Percentiles rank a stretch among this genome's conserved stretches.
phyloP scores from a whole-genome alignment of 2,329 filamentous ascomycete genomes.

The Bretziella fagacearum region DNA sequence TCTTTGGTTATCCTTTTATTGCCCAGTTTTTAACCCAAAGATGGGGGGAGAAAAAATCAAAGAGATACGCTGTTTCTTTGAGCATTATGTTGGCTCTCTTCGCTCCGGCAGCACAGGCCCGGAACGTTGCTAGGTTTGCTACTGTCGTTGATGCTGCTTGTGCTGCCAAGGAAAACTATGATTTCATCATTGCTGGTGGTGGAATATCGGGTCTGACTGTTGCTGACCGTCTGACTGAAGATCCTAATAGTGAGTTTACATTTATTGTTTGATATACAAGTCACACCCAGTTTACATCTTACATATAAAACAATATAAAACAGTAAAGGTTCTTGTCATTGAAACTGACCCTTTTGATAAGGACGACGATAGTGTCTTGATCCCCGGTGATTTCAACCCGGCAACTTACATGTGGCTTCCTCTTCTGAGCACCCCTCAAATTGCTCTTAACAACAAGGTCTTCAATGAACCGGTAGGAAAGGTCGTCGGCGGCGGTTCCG shows the following conservation, averaged over 20 bases:
- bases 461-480: constrained; percentile 18
- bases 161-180: constrained; percentile 16
- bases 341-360: constrained; percentile 19
- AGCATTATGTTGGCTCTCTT: background rate
- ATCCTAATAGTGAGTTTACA: constrained; percentile 18
- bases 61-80: background rate
- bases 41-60: background rate
- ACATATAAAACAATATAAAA: background rate
- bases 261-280: too few species aligned
- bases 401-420: constrained; percentile 20
- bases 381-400: constrained; percentile 20
- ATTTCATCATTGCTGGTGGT: constrained; percentile 23
- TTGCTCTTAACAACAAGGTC: constrained; percentile 18
- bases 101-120: background rate
- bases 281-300: too few species aligned
- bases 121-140: constrained; percentile 3
- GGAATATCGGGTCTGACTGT: constrained; percentile 24
- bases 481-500: constrained; percentile 25
- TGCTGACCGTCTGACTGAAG: constrained; percentile 23
- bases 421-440: constrained; percentile 18
- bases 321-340: constrained; percentile 20
- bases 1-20: background rate
- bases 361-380: constrained; percentile 18
- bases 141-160: constrained; percentile 8
- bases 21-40: background rate